phyloP scores from a whole-genome alignment of 1,284 basidiomycete genomes.

The Apiotrichum domesticum region DNA sequence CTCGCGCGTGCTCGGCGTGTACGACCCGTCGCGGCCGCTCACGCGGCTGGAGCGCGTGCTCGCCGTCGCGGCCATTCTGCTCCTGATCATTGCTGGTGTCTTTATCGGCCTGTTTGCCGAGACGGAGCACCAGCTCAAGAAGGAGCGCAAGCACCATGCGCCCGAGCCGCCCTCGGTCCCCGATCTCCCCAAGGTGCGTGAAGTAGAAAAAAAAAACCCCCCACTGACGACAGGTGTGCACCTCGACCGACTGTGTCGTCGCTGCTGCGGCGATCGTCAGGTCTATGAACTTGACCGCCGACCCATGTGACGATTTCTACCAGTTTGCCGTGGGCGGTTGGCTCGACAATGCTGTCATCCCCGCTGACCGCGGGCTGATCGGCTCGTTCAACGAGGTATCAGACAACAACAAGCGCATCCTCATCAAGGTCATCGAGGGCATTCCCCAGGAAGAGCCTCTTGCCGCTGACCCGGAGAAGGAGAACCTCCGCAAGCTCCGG shows the following conservation, averaged over 20 bases:
- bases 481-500: constrained; percentile 71
- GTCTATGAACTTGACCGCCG: constrained; percentile 70
- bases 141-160: constrained; percentile 33
- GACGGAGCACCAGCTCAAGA: constrained; percentile 67
- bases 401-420: constrained; percentile 48
- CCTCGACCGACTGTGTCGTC: constrained; percentile 72
- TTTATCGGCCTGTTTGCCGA: constrained; percentile 91
- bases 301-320: constrained; percentile 96
- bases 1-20: constrained; percentile 22
- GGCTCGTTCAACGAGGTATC: constrained; percentile 47
- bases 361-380: constrained; percentile 69
- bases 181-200: too few species aligned
- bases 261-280: constrained; percentile 76
- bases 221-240: constrained; percentile 53
- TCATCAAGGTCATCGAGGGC: constrained; percentile 46
- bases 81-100: constrained; percentile 73
- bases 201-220: too few species aligned
- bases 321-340: constrained; percentile 78
- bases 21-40: constrained; percentile 55
- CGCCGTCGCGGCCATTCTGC: constrained; percentile 63
- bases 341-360: constrained; percentile 70
- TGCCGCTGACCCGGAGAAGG: constrained; percentile 51
- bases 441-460: constrained; percentile 20
- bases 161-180: not conserved
- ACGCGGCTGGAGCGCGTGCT: constrained; percentile 81